These are phyloP conservation scores for Beauveria medogensis DNA, from an alignment of 2,329 filamentous ascomycete species.

Conservation along the genomic window DNA sequence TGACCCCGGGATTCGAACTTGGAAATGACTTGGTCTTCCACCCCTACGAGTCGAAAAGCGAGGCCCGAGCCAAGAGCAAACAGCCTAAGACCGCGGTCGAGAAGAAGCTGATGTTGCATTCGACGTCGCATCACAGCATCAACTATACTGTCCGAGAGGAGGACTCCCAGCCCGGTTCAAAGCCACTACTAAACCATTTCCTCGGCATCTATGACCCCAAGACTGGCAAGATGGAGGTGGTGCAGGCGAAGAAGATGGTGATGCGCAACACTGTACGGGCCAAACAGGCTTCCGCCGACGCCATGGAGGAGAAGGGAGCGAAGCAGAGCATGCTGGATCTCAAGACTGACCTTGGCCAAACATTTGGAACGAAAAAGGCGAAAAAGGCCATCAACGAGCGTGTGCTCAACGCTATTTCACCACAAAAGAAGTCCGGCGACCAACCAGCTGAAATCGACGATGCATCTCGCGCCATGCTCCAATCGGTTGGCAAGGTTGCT, in stretches of 20 bases:
- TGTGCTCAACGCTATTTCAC: slow-evolving; percentile 62
- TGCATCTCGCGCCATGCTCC: slow-evolving; percentile 52
- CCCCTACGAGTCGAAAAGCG: slow-evolving; percentile 37
- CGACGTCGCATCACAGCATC: slow-evolving; percentile 46
- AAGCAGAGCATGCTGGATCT: slow-evolving; percentile 50
- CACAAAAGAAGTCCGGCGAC: slow-evolving; percentile 27
- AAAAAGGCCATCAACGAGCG: slow-evolving; percentile 66
- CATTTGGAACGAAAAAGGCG: slow-evolving; percentile 80
- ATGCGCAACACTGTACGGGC: slow-evolving; percentile 49
- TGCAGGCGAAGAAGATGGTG: slow-evolving; percentile 57
- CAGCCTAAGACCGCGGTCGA: slow-evolving; percentile 32
- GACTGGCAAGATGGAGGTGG: slow-evolving; percentile 50
- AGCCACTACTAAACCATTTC: slow-evolving; percentile 50
- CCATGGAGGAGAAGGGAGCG: slow-evolving; percentile 27
- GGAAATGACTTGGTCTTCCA: slow-evolving; percentile 34
- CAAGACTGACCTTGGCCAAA: slow-evolving; percentile 62
- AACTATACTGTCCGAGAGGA: slow-evolving; percentile 53
- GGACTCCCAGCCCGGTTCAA: slow-evolving; percentile 19
- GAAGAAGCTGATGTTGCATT: slow-evolving; percentile 49
- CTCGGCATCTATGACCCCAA: slow-evolving; percentile 56
- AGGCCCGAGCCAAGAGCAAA: slow-evolving; percentile 26
- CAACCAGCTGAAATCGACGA: slow-evolving; percentile 44
- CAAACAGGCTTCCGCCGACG: slow-evolving; percentile 42
- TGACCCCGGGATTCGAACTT: slow-evolving; percentile 28
- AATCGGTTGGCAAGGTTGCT: slow-evolving; percentile 53